Conservation (phyloP, 2,329 filamentous ascomycete genomes). For the Monosporascus sp. region DNA sequence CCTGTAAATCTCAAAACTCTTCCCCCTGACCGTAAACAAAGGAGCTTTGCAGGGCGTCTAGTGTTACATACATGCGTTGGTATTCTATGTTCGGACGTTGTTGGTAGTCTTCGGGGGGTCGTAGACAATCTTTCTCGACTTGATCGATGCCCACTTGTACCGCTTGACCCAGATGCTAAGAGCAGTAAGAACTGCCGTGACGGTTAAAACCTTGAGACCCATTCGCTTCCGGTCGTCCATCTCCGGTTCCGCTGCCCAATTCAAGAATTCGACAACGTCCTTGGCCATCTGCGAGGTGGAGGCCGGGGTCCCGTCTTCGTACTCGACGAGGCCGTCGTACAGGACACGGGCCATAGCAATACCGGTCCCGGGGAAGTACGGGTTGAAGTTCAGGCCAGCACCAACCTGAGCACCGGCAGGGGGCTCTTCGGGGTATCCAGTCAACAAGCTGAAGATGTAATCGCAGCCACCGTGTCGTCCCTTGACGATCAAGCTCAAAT, state of each 20-base stretch:
- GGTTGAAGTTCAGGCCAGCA: constrained; percentile 98
- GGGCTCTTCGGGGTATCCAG: constrained; percentile 94
- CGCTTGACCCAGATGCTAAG: constrained; percentile 97
- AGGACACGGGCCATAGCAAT: constrained; percentile 99
- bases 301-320: constrained; percentile 92
- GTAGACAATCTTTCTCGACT: constrained; percentile 91
- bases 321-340: constrained; percentile 95
- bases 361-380: constrained; percentile 98
- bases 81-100: constrained; percentile 39
- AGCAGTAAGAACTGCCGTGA: constrained; percentile 73
- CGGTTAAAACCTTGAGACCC: constrained; percentile 91
- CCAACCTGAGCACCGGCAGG: constrained; percentile 83
- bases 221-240: constrained; percentile 99
- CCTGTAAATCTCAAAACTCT: constrained; percentile 18
- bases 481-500: constrained; percentile 97
- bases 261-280: constrained; percentile 97
- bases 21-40: constrained; percentile 23
- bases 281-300: constrained; percentile 99
- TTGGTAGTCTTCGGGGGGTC: constrained; percentile 62
- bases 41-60: constrained; percentile 24
- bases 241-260: constrained; percentile 98
- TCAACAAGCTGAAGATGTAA: constrained; percentile 97
- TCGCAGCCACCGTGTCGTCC: constrained; percentile 94
- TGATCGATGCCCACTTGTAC: constrained; percentile 98
- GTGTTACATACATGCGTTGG: constrained; percentile 26